A percentile compares a stretch with the other conserved stretches of the same genome.
Conservation (phyloP, 176 grass and related monocot genomes). For the Musa troglodytarum region DNA sequence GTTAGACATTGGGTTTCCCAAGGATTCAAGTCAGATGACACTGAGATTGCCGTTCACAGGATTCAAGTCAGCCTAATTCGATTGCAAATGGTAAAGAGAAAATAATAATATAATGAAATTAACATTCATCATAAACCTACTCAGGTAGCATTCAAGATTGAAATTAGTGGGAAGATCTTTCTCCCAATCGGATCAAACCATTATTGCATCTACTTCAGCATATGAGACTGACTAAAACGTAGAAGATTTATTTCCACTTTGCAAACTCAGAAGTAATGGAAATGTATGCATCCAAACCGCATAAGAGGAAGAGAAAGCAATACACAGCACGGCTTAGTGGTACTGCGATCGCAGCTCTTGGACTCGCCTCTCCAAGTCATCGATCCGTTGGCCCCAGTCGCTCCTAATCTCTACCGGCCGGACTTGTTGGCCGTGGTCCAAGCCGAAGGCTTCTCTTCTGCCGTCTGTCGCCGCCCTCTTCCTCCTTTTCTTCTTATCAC, state of each 20-base stretch:
- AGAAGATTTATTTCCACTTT: neutral
- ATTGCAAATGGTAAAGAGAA: too few relatives aligned
- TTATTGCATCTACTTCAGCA: neutral
- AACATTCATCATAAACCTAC: too few relatives aligned
- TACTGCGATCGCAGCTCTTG: slow-evolving; percentile 26
- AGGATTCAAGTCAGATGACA: too few relatives aligned
- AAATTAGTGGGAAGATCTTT: too few relatives aligned
- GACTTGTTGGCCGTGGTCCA: slow-evolving; percentile 1
- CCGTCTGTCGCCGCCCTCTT: neutral
- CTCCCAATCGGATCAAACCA: neutral
- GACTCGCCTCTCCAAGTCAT: slow-evolving; percentile 36
- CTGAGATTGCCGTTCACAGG: too few relatives aligned
- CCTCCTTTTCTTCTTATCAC: neutral
- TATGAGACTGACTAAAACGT: neutral
- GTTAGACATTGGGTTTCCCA: too few relatives aligned
- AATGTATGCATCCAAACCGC: neutral
- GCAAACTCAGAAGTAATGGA: neutral
- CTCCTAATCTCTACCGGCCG: slow-evolving; percentile 36
- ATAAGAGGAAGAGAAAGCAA: neutral
- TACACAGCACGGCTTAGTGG: neutral
- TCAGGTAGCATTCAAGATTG: too few relatives aligned
- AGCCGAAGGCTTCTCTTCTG: neutral
- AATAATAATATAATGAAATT: too few relatives aligned
- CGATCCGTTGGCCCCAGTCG: slow-evolving; percentile 36
- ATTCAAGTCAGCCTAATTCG: too few relatives aligned